Base-by-base conservation (phyloP, 2,329 filamentous ascomycete species). In the Fusarium haematococcum region DNA sequence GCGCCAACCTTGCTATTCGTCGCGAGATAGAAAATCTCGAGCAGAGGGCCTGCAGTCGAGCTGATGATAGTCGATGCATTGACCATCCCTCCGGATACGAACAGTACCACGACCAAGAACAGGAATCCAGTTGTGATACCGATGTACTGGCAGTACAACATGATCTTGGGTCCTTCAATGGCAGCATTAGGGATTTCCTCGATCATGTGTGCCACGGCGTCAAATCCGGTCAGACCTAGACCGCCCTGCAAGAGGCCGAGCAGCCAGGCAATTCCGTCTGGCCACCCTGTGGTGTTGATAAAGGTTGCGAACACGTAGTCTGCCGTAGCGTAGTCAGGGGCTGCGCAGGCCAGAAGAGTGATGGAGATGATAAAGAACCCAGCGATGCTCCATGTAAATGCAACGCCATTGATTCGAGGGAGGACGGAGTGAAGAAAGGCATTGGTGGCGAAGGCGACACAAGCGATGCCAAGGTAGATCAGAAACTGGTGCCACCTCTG, bases 401-500 rank as follows among this genome's bases (percentile, higher is more conserved):
- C 92, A 20, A 87, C 85, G 71, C 92, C 90, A 75, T 92, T 94
- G 73, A 94, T 77, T 2, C 74, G 66, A 2, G 80, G 80, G 0
- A 82, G 72, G 0, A 81, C n/a, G 0, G 79, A 80, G 52, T 82
- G 80, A 13, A 82, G 67, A 1, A 80, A 81, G 0, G 80, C 78
- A 8, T 82, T 82, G 14, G 79, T 75, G 1, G 75, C n/a, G 6
- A 81, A 81, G 0, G 80, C 74, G 4, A 81, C 59, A 6, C 80
- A 61, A 0, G 79, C 74, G 2, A 82, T 77, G 3, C 70, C 80
- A 6, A 81, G 71, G 32, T 82, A 82, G 80, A 70, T 88, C 83
- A 94, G 83, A 79, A 94, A 94, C 72, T 93, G 91, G 74, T 94
- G 92, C 91, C 91, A 94, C 27, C 88, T 79, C 73, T 92, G 81